A percentile compares a stretch with the other conserved stretches of the same genome.
phyloP scores from a whole-genome alignment of 2,329 filamentous ascomycete species.

The Canariomyces notabilis region DNA sequence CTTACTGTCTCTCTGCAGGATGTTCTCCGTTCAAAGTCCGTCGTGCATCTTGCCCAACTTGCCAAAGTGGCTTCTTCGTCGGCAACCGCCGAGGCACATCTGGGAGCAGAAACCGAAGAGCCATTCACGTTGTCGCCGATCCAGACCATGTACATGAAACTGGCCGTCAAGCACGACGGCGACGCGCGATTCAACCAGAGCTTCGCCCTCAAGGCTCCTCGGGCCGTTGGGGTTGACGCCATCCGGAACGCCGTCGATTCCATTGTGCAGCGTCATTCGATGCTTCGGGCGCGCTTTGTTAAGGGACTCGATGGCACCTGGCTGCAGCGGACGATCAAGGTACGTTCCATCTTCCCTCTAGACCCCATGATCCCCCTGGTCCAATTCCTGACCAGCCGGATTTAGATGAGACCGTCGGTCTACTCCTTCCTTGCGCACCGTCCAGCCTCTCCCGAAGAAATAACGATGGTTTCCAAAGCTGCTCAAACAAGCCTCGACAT shows the following conservation, averaged over 20 bases:
- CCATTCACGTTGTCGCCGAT: conserved; percentile 21
- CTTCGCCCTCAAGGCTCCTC: conserved; percentile 13
- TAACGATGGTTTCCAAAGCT: conserved; percentile 5
- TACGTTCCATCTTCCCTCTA: not conserved
- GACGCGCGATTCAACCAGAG: conserved; percentile 25
- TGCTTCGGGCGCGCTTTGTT: conserved; percentile 21
- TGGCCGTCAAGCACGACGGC: conserved; percentile 9
- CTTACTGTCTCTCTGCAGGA: conserved; percentile 21
- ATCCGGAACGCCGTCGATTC: conserved; percentile 16
- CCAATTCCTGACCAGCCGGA: not conserved
- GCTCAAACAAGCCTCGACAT: conserved; percentile 18
- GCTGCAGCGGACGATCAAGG: conserved; percentile 19
- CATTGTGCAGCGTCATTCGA: conserved; percentile 22
- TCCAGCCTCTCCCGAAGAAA: conserved; percentile 11
- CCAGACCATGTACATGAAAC: conserved; percentile 19
- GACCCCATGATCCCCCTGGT: not conserved
- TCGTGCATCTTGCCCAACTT: conserved; percentile 20
- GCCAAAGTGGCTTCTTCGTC: conserved; percentile 13
- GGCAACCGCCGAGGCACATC: not conserved
- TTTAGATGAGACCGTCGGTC: conserved; percentile 13
- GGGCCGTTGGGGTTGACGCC: conserved; percentile 5
- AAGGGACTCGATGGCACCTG: conserved; percentile 13
- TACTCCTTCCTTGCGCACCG: conserved; percentile 14
- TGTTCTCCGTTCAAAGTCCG: conserved; percentile 21
- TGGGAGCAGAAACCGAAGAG: conserved; percentile 7